phyloP scores from a whole-genome alignment of 805 yeast genomes.

The Spencermartinsiella europaea region DNA sequence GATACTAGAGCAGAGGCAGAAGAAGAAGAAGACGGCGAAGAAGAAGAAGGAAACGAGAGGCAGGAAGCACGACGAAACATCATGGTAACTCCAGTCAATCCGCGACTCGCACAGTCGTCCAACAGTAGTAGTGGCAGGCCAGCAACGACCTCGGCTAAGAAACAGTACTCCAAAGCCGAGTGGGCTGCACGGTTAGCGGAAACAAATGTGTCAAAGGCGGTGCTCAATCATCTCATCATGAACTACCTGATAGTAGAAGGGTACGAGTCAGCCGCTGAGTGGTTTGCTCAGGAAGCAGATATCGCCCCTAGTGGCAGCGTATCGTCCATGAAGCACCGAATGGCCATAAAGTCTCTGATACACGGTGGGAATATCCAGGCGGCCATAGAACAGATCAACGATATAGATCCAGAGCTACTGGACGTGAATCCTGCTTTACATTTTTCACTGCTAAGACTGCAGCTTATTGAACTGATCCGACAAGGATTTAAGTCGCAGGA shows the following conservation, averaged over 20 bases:
- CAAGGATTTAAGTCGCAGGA: slow-evolving; percentile 35
- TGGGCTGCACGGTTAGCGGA: slow-evolving; percentile 27
- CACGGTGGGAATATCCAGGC: slow-evolving; percentile 55
- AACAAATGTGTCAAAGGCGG: slow-evolving; percentile 23
- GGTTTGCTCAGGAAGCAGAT: slow-evolving; percentile 52
- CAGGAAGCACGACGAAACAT: no score
- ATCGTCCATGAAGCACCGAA: slow-evolving; percentile 48
- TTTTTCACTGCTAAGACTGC: slow-evolving; percentile 66
- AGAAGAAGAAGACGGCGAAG: neutral
- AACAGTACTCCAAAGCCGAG: slow-evolving; percentile 22
- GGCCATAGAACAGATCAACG: slow-evolving; percentile 54
- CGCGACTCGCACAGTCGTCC: slow-evolving; percentile 3
- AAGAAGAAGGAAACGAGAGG: no score
- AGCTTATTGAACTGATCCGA: slow-evolving; percentile 76
- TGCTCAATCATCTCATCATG: slow-evolving; percentile 50
- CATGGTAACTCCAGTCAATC: slow-evolving; percentile 4
- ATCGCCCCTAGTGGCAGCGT: slow-evolving; percentile 36
- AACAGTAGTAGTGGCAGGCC: slow-evolving; percentile 3
- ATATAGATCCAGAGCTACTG: slow-evolving; percentile 57
- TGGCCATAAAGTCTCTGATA: slow-evolving; percentile 48
- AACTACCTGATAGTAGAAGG: slow-evolving; percentile 77
- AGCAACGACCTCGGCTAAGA: slow-evolving; percentile 6
- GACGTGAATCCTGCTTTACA: slow-evolving; percentile 62
- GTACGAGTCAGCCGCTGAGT: slow-evolving; percentile 59
- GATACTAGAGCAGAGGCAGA: neutral